Base-by-base conservation (phyloP, 2,329 filamentous ascomycete genomes). In the Aspergillus ustus region DNA sequence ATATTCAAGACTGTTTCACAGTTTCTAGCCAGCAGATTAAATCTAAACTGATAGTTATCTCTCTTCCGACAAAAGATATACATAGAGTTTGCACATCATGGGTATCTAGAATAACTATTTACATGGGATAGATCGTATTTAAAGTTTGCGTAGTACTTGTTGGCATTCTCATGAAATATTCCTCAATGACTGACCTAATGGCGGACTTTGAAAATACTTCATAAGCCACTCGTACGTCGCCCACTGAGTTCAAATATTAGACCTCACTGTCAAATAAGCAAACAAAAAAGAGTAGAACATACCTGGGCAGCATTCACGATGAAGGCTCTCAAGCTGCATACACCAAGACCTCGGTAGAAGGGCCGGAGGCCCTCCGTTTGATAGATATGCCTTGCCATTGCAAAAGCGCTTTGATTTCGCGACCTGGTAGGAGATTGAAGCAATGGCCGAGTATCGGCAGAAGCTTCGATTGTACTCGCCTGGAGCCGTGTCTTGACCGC, bases 401-500 rank as follows among this genome's bases (percentile, higher is more conserved):
- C 83, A 28, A 90, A 73, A 0, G 91, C 86, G 2, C 87, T 78
- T 80, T 73, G 81, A 60, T 63, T 68, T 64, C 62, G 66, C 7
- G 48, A 55, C 55, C 62, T 59, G 31, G 62, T 62, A 28, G 63
- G 63, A 52, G 63, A 64, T 52, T 48, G 68, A 59, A 64, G 60
- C 44, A 69, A 71, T 57, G 63, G 64, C 34, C 65, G 71, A 64
- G 59, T 70, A 60, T 67, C 74, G 62, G 52, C 58, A 28, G 43
- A 34, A 55, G 67, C 48, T 17, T 68, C 66, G 50, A 73, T 73
- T 4, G 75, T 77, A 76, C 95, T 91, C 1, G 89, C 89, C 76
- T 98, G 94, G n/a, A 97, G 85, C 57, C 92, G 83, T 2, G 94
- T 97, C 80, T 98, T 98, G 72, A 98, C 84, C 51, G 97, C 89